A percentile compares a stretch with the other conserved stretches of the same genome.
Conservation (phyloP, 1,139 yeast species). For the Blastobotrys proliferans region DNA sequence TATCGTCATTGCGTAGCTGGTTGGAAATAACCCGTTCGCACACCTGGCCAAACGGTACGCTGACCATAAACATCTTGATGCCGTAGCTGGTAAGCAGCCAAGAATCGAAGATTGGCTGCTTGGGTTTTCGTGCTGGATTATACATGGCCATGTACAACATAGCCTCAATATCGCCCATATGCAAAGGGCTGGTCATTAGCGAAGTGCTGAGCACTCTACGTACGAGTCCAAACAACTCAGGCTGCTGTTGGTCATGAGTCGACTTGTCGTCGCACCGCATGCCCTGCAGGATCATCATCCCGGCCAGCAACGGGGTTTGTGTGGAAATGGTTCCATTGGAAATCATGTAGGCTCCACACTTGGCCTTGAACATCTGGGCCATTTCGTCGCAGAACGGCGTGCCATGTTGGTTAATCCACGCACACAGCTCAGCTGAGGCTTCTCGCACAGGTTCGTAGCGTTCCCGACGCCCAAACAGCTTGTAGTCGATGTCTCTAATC, state of each 20-base stretch:
- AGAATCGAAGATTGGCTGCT: constrained; percentile 46
- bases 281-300: constrained; percentile 25
- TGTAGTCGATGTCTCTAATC: constrained; percentile 42
- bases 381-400: constrained; percentile 18
- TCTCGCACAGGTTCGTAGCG: constrained; percentile 32
- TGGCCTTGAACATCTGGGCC: constrained; percentile 17
- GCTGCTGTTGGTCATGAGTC: constrained; percentile 44
- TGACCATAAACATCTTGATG: constrained; percentile 43
- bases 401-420: constrained; percentile 38
- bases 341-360: constrained; percentile 19
- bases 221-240: constrained; percentile 42
- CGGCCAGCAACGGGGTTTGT: constrained; percentile 18
- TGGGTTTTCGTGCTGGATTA: constrained; percentile 48
- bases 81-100: constrained; percentile 49
- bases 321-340: neutral
- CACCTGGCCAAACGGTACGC: constrained; percentile 40
- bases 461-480: constrained; percentile 35
- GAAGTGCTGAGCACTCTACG: constrained; percentile 45
- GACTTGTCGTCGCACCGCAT: constrained; percentile 42
- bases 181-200: constrained; percentile 45
- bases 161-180: constrained; percentile 54
- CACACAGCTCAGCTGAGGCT: constrained; percentile 39
- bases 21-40: constrained; percentile 26
- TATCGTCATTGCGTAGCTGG: constrained; percentile 36
- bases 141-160: constrained; percentile 48